Evolutionary conservation across 768 basidiomycete species (phyloP).

Genomic region (Calocybe cyanea): DNA sequence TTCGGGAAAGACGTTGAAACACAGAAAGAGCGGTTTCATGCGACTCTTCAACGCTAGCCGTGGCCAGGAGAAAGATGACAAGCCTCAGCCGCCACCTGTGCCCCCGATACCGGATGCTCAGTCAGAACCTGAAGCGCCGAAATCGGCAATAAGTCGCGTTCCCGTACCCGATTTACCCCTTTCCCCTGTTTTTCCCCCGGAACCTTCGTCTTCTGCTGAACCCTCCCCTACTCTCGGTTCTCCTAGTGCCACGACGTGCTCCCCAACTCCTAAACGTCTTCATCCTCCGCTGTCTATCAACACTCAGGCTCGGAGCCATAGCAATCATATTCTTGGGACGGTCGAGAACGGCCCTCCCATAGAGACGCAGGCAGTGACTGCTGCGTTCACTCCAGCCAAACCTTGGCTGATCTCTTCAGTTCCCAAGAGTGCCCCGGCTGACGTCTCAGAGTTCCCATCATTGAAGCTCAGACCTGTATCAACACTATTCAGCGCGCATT

Average conservation of each 20-base stretch:
- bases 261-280: slow-evolving; percentile 29
- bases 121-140: slow-evolving; percentile 18
- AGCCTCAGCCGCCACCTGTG: slow-evolving; percentile 49
- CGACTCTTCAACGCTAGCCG: slow-evolving; percentile 62
- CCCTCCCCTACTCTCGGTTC: slow-evolving; percentile 6
- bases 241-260: slow-evolving; percentile 1
- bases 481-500: slow-evolving; percentile 68
- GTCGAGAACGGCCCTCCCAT: slow-evolving; percentile 19
- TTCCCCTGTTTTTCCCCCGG: slow-evolving; percentile 22
- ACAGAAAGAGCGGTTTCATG: slow-evolving; percentile 83
- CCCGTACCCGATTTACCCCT: slow-evolving; percentile 40
- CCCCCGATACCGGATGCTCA: slow-evolving; percentile 35
- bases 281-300: slow-evolving; percentile 42
- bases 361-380: slow-evolving; percentile 22
- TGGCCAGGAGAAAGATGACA: slow-evolving; percentile 45
- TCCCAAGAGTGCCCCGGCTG: slow-evolving; percentile 65
- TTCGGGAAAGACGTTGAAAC: slow-evolving; percentile 47
- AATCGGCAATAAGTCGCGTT: slow-evolving; percentile 32
- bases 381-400: slow-evolving; percentile 1
- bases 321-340: slow-evolving; percentile 18
- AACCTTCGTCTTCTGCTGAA: slow-evolving; percentile 13
- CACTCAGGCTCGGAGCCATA: slow-evolving; percentile 18
- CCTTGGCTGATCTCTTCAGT: slow-evolving; percentile 24
- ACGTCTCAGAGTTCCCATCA: slow-evolving; percentile 57
- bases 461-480: slow-evolving; percentile 75